phyloP scores from a whole-genome alignment of 306 rosid genomes.

The Adenanthera pavonina region DNA sequence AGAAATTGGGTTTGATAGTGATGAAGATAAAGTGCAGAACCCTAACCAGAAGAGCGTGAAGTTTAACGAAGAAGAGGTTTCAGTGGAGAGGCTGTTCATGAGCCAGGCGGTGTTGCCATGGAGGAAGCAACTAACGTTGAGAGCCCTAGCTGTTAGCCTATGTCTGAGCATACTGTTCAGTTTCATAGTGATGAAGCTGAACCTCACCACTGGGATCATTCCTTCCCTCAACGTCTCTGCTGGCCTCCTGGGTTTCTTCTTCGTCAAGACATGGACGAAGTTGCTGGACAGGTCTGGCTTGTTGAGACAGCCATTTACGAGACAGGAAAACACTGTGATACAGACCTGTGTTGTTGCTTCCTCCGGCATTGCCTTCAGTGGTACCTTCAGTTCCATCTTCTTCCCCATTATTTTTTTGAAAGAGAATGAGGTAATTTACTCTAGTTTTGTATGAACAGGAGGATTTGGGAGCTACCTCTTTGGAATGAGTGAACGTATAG shows the following conservation, averaged over 20 bases:
- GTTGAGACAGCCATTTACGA: conserved; percentile 58
- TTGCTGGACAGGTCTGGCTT: conserved; percentile 46
- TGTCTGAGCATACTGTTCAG: conserved; percentile 48
- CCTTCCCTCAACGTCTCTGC: conserved; percentile 71
- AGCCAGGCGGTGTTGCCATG: conserved; percentile 52
- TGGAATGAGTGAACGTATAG: conserved; percentile 54
- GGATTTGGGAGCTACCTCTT: conserved; percentile 64
- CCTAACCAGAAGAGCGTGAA: not conserved
- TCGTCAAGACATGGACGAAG: conserved; percentile 60
- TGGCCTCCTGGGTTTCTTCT: conserved; percentile 65
- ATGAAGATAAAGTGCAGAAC: conserved; percentile 24
- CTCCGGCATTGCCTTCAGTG: conserved; percentile 68
- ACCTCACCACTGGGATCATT: conserved; percentile 65
- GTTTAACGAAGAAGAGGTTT: conserved; percentile 34
- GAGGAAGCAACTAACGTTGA: conserved; percentile 54
- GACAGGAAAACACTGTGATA: conserved; percentile 69
- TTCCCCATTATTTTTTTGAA: not conserved
- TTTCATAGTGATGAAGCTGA: conserved; percentile 65
- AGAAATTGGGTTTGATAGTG: not conserved
- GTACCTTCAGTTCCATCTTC: conserved; percentile 29
- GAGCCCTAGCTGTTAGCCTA: conserved; percentile 62
- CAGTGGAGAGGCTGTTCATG: conserved; percentile 57
- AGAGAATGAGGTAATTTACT: not conserved
- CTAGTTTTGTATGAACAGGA: conserved; percentile 40
- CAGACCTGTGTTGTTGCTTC: conserved; percentile 71